Evolutionary conservation across 495 filamentous ascomycete species (phyloP).

Genomic region (Extremus antarcticus): DNA sequence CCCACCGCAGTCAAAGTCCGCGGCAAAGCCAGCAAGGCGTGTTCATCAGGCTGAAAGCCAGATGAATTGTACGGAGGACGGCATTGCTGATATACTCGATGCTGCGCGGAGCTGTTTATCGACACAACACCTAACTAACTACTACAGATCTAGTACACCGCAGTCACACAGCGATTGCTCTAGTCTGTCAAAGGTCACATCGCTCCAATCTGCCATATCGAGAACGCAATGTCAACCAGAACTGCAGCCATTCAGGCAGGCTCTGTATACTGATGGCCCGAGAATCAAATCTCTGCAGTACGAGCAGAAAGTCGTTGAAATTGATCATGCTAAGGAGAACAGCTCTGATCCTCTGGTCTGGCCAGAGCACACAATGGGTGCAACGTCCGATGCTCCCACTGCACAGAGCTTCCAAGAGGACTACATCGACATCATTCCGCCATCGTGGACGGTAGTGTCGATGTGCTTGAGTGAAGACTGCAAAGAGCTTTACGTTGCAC

Average conservation of each 20-base stretch:
- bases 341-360: constrained; percentile 29
- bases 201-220: constrained; percentile 40
- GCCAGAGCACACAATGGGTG: constrained; percentile 32
- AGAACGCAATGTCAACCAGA: constrained; percentile 44
- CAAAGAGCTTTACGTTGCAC: constrained; percentile 73
- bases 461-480: constrained; percentile 67
- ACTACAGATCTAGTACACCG: background rate
- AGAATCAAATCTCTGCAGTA: constrained; percentile 13
- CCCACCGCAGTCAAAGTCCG: background rate
- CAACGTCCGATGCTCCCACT: constrained; percentile 31
- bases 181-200: background rate
- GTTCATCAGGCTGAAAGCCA: no score
- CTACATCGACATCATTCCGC: constrained; percentile 72
- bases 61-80: no score
- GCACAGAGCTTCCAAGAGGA: constrained; percentile 47
- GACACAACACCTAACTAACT: background rate
- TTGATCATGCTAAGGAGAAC: constrained; percentile 44
- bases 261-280: background rate
- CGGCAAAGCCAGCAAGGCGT: no score
- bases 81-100: background rate
- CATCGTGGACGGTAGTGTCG: constrained; percentile 74
- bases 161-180: background rate
- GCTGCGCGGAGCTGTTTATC: background rate
- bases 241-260: background rate
- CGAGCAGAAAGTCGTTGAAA: constrained; percentile 11